Evolutionary conservation across 306 rosid species (phyloP).

Genomic region (Quillaja saponaria): DNA sequence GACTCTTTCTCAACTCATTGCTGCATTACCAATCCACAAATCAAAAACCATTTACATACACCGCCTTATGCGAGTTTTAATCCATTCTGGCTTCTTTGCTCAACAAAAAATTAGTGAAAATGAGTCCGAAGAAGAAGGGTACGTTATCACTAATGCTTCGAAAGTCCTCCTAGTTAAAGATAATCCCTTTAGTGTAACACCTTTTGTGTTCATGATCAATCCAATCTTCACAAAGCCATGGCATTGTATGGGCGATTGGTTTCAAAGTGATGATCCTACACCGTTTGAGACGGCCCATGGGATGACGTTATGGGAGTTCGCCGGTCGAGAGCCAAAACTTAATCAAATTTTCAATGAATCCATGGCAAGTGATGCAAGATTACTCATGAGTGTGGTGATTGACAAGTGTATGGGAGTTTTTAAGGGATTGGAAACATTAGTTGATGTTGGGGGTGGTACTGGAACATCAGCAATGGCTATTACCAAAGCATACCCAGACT

Average conservation of each 20-base stretch:
- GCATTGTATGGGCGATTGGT: not conserved
- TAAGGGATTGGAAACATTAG: not conserved
- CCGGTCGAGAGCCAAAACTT: not conserved
- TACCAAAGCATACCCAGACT: not conserved
- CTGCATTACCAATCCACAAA: not conserved
- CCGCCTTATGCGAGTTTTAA: not conserved
- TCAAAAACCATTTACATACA: not conserved
- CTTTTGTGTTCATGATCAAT: not conserved
- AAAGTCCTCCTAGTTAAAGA: not conserved
- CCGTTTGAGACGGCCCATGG: not conserved
- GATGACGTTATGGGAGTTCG: not conserved
- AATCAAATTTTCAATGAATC: not conserved
- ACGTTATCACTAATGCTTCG: not conserved
- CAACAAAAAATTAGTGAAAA: not conserved
- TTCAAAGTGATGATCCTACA: not conserved
- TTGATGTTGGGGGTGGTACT: not conserved
- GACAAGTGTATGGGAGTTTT: not conserved
- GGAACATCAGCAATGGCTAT: not conserved
- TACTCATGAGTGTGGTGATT: not conserved
- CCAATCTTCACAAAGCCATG: not conserved
- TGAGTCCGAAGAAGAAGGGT: not conserved
- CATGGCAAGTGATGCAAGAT: not conserved
- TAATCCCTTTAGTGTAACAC: not conserved
- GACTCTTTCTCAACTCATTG: not conserved
- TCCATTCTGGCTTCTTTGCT: not conserved